Percentiles rank a stretch among this genome's conserved stretches.
phyloP scores from a whole-genome alignment of 441 rosid species.

The Cnidoscolus chayamansa region DNA sequence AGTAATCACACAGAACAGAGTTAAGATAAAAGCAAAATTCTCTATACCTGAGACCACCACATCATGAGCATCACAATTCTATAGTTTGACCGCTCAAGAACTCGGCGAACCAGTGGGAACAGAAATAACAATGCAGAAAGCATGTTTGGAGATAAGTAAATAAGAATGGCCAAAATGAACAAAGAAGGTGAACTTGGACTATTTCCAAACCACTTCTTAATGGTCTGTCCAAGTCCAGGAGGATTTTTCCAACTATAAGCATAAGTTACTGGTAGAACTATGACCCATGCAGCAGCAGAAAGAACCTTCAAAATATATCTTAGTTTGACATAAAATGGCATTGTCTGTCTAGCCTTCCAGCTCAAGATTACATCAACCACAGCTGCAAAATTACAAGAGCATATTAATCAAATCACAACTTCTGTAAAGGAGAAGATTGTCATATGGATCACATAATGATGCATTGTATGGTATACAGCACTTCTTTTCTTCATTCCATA shows the following conservation, averaged over 20 bases:
- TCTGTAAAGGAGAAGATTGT: not conserved
- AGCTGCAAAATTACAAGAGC: slow-evolving; percentile 41
- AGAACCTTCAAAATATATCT: slow-evolving; percentile 86
- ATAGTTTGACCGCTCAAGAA: slow-evolving; percentile 84
- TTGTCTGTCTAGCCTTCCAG: slow-evolving; percentile 77
- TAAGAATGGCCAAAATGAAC: slow-evolving; percentile 70
- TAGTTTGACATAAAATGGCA: slow-evolving; percentile 85
- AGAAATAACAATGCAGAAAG: slow-evolving; percentile 74
- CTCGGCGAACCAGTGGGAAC: slow-evolving; percentile 76
- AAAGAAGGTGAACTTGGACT: slow-evolving; percentile 62
- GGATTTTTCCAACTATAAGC: slow-evolving; percentile 83
- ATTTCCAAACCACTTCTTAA: slow-evolving; percentile 86
- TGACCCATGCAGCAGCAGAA: slow-evolving; percentile 92
- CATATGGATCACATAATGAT: not conserved
- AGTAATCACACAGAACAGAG: not conserved
- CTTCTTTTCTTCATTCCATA: not conserved
- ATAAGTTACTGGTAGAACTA: slow-evolving; percentile 80
- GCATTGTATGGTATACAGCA: not conserved
- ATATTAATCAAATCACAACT: slow-evolving; percentile 10
- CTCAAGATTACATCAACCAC: slow-evolving; percentile 78
- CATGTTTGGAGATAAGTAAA: slow-evolving; percentile 87
- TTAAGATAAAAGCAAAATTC: not conserved
- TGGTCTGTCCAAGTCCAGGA: slow-evolving; percentile 78
- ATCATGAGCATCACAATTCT: slow-evolving; percentile 85
- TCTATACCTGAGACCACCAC: slow-evolving; percentile 98